phyloP scores from a whole-genome alignment of 2,329 filamentous ascomycete genomes.

The Fusarium azukiicola region DNA sequence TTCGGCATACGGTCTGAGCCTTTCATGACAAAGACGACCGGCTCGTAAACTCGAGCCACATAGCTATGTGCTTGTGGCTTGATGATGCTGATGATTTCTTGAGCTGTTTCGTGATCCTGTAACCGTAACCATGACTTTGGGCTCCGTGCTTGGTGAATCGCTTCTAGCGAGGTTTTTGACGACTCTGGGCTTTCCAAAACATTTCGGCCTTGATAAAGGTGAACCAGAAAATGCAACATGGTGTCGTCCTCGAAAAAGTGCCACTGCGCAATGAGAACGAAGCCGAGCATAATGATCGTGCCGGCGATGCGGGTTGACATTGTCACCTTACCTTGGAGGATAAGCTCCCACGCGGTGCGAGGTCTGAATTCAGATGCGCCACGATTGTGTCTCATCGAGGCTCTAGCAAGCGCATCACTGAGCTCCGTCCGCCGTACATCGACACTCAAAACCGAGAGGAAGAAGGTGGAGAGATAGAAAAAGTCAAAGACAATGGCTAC shows the following conservation, averaged over 20 bases:
- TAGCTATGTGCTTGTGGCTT: slow-evolving; percentile 87
- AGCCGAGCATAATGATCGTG: slow-evolving; percentile 85
- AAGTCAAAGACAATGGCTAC: slow-evolving; percentile 89
- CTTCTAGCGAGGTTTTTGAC: slow-evolving; percentile 67
- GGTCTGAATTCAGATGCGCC: slow-evolving; percentile 49
- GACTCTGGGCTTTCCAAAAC: slow-evolving; percentile 52
- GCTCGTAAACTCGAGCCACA: slow-evolving; percentile 87
- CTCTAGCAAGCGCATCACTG: slow-evolving; percentile 84
- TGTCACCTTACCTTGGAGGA: slow-evolving; percentile 83
- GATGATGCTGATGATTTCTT: slow-evolving; percentile 87
- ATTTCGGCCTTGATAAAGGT: slow-evolving; percentile 47
- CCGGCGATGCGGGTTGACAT: slow-evolving; percentile 88
- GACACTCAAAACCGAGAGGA: slow-evolving; percentile 88
- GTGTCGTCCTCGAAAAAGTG: slow-evolving; percentile 86
- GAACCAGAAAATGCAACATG: slow-evolving; percentile 56
- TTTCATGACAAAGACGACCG: slow-evolving; percentile 85
- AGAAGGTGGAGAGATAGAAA: slow-evolving; percentile 89
- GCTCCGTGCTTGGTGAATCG: slow-evolving; percentile 87
- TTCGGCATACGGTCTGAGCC: slow-evolving; percentile 83
- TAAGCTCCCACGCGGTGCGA: slow-evolving; percentile 74
- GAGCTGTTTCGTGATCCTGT: slow-evolving; percentile 89
- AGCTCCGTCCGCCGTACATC: slow-evolving; percentile 89
- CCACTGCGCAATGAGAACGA: slow-evolving; percentile 87
- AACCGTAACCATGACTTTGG: slow-evolving; percentile 88
- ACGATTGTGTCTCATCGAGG: slow-evolving; percentile 67